Evolutionary conservation across 2,329 filamentous ascomycete genomes (phyloP), one percentile per base, ranked within the genome.

Genomic region (Phyllachora maydis): DNA sequence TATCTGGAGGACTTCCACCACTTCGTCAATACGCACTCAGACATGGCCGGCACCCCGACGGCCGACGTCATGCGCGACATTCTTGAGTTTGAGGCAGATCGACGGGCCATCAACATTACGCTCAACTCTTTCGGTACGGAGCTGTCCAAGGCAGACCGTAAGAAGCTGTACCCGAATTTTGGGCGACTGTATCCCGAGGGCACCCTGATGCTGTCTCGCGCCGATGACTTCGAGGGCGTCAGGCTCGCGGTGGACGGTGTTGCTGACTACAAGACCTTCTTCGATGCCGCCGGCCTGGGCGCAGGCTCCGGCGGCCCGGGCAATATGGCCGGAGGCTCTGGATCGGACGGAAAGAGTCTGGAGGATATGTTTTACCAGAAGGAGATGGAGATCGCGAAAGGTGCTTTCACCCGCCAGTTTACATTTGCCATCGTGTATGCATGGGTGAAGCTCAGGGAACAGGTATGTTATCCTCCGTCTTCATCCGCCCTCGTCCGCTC

Each of bases 311-410:
- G 67, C 4, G 69, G 76, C 4, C 65, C 81, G 15, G 79, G 81
- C 21, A 91, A 90, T 49, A 81, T 83, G 75, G 67, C 68, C 13
- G 75, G 78, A 29, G 81, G 81, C 17, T 59, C 65, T n/a, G 70
- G 73, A 14, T 59, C 67, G 10, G 82, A 92, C 35, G 75, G 78
- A 23, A 82, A 78, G 54, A 93, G 83, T 39, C 50, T 98, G 38
- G 88, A 98, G 46, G 88, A 98, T 43, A 61, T 98, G 56, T 98
- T 98, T 53, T 98, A 98, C 47, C 81, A 93, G 49, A 95, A 92
- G 55, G 88, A 98, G 54, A 95, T 95, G 88, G 83, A 98, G 47
- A 75, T 95, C 32, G 85, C 78, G 26, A 98, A 98, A 61, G 55
- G 74, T 30, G 81, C 83, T 6, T 98, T 98, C 44, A 98, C 88